Conservation (phyloP, 305 asterid genomes). For the Vinca major region DNA sequence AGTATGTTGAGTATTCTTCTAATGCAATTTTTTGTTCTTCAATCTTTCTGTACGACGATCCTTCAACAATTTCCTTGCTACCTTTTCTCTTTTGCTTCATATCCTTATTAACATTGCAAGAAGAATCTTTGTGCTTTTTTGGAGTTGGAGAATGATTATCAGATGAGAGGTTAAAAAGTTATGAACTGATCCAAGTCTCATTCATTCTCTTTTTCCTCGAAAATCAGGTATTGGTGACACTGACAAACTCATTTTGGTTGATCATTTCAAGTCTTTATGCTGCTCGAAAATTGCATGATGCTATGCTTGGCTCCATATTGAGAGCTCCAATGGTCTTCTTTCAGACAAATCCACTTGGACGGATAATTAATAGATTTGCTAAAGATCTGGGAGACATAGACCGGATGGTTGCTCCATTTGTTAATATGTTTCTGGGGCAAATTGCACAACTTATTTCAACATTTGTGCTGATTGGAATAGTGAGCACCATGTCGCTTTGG, state of each 20-base stretch:
- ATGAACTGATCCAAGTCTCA: constrained; percentile 11
- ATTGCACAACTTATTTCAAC: constrained; percentile 79
- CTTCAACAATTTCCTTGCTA: neutral
- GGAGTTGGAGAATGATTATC: neutral
- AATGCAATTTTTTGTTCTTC: constrained; percentile 6
- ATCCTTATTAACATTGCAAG: neutral
- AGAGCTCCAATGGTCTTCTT: constrained; percentile 97
- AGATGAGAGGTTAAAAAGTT: constrained; percentile 12
- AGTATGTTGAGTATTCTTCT: constrained; percentile 35
- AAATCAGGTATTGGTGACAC: constrained; percentile 63
- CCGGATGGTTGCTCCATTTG: constrained; percentile 76
- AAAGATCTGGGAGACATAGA: constrained; percentile 93
- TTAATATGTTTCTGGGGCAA: constrained; percentile 67
- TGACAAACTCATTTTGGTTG: constrained; percentile 83
- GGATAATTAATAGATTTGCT: constrained; percentile 92
- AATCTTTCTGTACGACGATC: neutral
- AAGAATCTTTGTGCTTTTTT: neutral
- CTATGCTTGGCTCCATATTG: constrained; percentile 74
- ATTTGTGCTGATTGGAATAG: constrained; percentile 81
- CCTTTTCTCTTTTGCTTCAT: neutral
- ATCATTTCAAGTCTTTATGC: constrained; percentile 86
- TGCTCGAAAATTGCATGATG: constrained; percentile 63
- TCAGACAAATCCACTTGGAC: constrained; percentile 93
- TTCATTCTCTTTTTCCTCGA: neutral
- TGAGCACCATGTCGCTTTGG: constrained; percentile 93